These are phyloP conservation scores for Irineochytrium annulatum DNA, from an alignment of 192 early-diverging fungal species.

Conservation along the genomic window DNA sequence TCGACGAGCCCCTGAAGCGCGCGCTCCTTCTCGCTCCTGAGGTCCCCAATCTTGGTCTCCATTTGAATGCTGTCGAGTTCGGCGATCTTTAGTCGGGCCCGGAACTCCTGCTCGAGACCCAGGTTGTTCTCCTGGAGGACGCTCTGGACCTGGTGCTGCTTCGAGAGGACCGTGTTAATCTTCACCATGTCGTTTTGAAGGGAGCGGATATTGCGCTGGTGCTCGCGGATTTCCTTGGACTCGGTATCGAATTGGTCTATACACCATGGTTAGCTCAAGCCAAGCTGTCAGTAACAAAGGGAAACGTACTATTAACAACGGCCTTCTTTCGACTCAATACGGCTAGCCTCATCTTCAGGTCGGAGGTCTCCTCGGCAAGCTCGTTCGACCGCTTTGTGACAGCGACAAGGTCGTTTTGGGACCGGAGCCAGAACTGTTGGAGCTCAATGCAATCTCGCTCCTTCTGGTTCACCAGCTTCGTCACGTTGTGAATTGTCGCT, in stretches of 20 bases:
- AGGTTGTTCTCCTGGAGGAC: slow-evolving; percentile 55
- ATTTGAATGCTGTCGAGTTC: slow-evolving; percentile 51
- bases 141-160: slow-evolving; percentile 44
- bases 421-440: slow-evolving; percentile 54
- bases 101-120: slow-evolving; percentile 54
- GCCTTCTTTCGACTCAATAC: slow-evolving; percentile 56
- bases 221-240: slow-evolving; percentile 49
- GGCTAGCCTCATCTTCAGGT: slow-evolving; percentile 51
- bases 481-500: slow-evolving; percentile 60
- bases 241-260: slow-evolving; percentile 53
- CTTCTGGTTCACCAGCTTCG: slow-evolving; percentile 44
- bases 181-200: slow-evolving; percentile 61
- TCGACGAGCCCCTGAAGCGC: slow-evolving; percentile 55
- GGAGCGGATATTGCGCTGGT: slow-evolving; percentile 50
- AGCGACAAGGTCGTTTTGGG: slow-evolving; percentile 57
- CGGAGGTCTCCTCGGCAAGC: slow-evolving; percentile 46
- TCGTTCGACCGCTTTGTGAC: slow-evolving; percentile 41
- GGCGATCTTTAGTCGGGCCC: slow-evolving; percentile 51
- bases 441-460: slow-evolving; percentile 53
- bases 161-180: slow-evolving; percentile 55
- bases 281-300: not conserved
- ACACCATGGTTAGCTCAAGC: not conserved
- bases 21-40: slow-evolving; percentile 46
- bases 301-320: slow-evolving; percentile 50
- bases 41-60: slow-evolving; percentile 44